Percentiles rank a stretch among this genome's conserved stretches.
Evolutionary conservation across 2,329 filamentous ascomycete species (phyloP).

Genomic region (Aspergillus novofumigatus): DNA sequence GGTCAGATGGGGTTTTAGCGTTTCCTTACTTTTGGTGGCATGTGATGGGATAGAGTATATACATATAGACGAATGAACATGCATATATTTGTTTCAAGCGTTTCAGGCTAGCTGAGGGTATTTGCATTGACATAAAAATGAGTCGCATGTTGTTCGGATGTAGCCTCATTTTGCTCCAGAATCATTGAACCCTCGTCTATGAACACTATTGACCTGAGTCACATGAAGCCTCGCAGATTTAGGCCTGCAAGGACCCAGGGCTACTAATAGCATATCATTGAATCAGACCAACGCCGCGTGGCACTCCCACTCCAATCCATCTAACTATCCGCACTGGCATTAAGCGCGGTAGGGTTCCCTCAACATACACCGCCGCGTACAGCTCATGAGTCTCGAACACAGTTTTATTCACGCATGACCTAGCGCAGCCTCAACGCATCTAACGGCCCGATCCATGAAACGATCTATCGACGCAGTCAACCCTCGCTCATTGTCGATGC

Average conservation of each 20-base stretch:
- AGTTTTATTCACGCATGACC: background rate
- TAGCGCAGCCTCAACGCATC: background rate
- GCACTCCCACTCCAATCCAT: background rate
- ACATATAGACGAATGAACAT: slow-evolving; percentile 6
- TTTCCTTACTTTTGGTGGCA: background rate
- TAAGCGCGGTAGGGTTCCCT: too few relatives aligned
- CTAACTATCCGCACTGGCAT: background rate
- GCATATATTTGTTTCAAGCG: background rate
- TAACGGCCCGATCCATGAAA: background rate
- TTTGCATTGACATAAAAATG: too few relatives aligned
- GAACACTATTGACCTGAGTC: background rate
- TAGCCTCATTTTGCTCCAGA: too few relatives aligned
- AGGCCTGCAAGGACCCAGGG: background rate
- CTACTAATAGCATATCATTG: too few relatives aligned
- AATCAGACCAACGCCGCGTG: background rate
- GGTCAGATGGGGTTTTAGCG: too few relatives aligned
- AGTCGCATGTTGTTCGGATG: too few relatives aligned
- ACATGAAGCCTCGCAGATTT: slow-evolving; percentile 4
- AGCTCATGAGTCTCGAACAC: too few relatives aligned
- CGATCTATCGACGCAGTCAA: background rate
- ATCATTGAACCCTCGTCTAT: too few relatives aligned
- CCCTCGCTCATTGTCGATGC: slow-evolving; percentile 6
- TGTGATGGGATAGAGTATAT: background rate
- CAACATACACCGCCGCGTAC: too few relatives aligned
- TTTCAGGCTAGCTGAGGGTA: background rate